phyloP scores from a whole-genome alignment of 306 rosid species.

The Glycine soja region DNA sequence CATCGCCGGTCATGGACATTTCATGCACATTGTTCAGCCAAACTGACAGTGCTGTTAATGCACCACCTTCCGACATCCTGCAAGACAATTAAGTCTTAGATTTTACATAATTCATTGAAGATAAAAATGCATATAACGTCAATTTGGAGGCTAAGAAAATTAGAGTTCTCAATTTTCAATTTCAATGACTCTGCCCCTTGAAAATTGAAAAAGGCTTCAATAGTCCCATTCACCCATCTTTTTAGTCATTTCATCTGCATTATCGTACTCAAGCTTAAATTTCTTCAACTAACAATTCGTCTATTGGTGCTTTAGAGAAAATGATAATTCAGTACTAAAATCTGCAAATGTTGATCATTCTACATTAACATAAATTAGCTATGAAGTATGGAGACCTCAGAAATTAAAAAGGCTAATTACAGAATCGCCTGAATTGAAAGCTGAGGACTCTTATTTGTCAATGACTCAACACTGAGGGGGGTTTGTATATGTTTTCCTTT shows the following conservation, averaged over 20 bases:
- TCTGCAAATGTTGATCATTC: conserved; percentile 11
- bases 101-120: conserved; percentile 26
- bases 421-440: conserved; percentile 16
- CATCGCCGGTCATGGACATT: conserved; percentile 66
- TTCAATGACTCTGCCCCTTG: not conserved
- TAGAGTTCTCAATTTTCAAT: conserved; percentile 20
- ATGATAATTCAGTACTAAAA: conserved; percentile 29
- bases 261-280: conserved; percentile 8
- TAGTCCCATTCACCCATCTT: conserved; percentile 17
- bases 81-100: conserved; percentile 47
- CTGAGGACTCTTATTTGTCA: conserved; percentile 13
- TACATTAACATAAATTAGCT: conserved; percentile 16
- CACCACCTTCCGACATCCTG: conserved; percentile 97
- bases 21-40: conserved; percentile 84
- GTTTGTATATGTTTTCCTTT: conserved; percentile 33
- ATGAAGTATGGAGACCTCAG: conserved; percentile 19
- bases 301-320: conserved; percentile 12
- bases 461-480: conserved; percentile 11
- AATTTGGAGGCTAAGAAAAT: conserved; percentile 28
- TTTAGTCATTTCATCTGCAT: conserved; percentile 31
- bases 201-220: conserved; percentile 33
- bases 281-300: conserved; percentile 25
- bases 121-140: conserved; percentile 17
- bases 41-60: conserved; percentile 82
- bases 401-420: conserved; percentile 33